phyloP scores from a whole-genome alignment of 805 yeast genomes.

The Yarrowia phangngaensis region DNA sequence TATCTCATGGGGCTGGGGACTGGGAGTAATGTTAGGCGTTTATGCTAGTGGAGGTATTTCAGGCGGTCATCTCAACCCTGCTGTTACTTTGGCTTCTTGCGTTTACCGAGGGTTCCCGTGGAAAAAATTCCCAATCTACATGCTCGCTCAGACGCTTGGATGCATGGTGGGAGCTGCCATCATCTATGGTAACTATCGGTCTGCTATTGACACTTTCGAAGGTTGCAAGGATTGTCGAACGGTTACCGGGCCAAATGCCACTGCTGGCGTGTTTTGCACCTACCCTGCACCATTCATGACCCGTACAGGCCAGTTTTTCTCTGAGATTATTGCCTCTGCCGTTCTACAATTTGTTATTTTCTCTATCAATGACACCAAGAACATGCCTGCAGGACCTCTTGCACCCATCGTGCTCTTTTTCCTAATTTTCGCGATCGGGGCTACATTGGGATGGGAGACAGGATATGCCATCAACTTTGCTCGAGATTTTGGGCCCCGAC shows the following conservation, averaged over 20 bases:
- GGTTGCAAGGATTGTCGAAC: constrained; percentile 35
- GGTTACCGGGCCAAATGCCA: constrained; percentile 38
- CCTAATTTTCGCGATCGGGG: constrained; percentile 46
- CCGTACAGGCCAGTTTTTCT: constrained; percentile 46
- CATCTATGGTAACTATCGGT: constrained; percentile 47
- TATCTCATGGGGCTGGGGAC: constrained; percentile 50
- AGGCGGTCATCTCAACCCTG: constrained; percentile 57
- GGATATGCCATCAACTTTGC: constrained; percentile 55
- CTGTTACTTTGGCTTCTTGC: constrained; percentile 48
- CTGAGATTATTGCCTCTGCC: constrained; percentile 49
- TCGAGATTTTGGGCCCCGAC: constrained; percentile 55
- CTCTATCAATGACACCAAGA: constrained; percentile 51
- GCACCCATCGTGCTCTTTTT: constrained; percentile 50
- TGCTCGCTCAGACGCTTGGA: constrained; percentile 49
- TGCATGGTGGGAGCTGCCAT: constrained; percentile 49
- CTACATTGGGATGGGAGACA: constrained; percentile 50
- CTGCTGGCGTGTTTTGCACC: constrained; percentile 49
- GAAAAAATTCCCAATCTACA: constrained; percentile 46
- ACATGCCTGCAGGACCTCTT: constrained; percentile 46
- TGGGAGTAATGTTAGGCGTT: constrained; percentile 53
- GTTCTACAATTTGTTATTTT: constrained; percentile 47
- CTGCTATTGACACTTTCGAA: constrained; percentile 42
- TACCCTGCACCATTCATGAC: constrained; percentile 45
- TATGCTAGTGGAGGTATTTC: constrained; percentile 52
- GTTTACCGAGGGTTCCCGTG: constrained; percentile 52